Percentiles rank a stretch among this genome's conserved stretches.
Evolutionary conservation across 495 filamentous ascomycete genomes (phyloP).

Genomic region (Xylaria grammica): DNA sequence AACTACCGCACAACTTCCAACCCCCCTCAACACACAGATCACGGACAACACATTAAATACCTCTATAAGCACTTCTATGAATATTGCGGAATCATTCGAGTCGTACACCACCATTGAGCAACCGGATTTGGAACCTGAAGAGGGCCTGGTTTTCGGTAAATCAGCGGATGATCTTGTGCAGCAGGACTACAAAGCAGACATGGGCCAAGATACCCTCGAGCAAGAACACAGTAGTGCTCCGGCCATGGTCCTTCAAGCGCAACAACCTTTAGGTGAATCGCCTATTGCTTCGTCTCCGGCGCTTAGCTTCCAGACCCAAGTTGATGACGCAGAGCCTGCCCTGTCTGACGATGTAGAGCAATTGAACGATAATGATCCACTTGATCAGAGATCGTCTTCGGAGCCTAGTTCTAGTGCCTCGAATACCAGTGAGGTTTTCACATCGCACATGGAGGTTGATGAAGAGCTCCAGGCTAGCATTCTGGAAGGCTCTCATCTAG

Average conservation of each 20-base stretch:
- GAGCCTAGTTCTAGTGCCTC: background rate
- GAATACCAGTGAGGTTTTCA: slow-evolving; percentile 22
- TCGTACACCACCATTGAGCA: slow-evolving; percentile 3
- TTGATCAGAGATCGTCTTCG: background rate
- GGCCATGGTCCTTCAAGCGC: background rate
- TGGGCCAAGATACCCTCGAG: background rate
- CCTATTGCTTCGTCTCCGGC: slow-evolving; percentile 16
- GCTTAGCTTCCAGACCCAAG: slow-evolving; percentile 30
- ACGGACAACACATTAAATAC: slow-evolving; percentile 5
- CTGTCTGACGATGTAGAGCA: slow-evolving; percentile 17
- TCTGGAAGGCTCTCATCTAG: slow-evolving; percentile 26
- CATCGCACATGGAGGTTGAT: slow-evolving; percentile 36
- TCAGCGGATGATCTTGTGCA: background rate
- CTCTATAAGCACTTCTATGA: background rate
- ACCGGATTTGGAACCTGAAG: background rate
- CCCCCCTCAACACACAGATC: slow-evolving; percentile 31
- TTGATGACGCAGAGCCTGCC: slow-evolving; percentile 18
- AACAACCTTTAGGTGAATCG: slow-evolving; percentile 2
- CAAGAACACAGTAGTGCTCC: background rate
- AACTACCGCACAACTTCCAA: slow-evolving; percentile 26
- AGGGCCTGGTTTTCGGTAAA: background rate
- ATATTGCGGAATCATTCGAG: background rate
- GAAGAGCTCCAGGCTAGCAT: slow-evolving; percentile 39
- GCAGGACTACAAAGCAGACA: background rate
- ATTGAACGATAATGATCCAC: background rate